phyloP scores from a whole-genome alignment of 345 rosid genomes.

The Gossypium longicalyx region DNA sequence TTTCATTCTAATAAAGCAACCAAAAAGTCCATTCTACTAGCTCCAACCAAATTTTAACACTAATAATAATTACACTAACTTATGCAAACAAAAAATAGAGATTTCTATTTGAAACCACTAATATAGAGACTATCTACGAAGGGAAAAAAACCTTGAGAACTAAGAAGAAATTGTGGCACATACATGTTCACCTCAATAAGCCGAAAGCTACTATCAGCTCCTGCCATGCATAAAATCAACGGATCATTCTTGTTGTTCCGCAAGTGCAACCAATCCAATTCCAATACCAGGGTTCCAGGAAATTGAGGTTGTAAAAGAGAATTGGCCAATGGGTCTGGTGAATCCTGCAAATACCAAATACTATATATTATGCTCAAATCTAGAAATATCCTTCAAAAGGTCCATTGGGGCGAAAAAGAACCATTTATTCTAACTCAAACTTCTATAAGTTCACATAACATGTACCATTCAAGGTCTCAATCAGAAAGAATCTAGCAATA shows the following conservation, averaged over 20 bases:
- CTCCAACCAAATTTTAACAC: constrained; percentile 6
- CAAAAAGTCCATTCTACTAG: background rate
- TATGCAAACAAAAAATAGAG: background rate
- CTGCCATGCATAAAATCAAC: constrained; percentile 84
- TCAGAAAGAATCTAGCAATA: background rate
- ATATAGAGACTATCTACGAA: background rate
- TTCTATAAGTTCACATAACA: constrained; percentile 11
- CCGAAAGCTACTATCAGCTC: constrained; percentile 96
- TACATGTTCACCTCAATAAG: constrained; percentile 79
- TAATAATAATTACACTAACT: background rate
- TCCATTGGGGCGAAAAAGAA: background rate
- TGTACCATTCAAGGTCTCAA: background rate
- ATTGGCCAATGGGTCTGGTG: constrained; percentile 90
- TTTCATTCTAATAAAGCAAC: constrained; percentile 13
- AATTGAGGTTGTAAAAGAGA: constrained; percentile 90
- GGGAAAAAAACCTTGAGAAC: background rate
- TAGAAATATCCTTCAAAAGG: constrained; percentile 2
- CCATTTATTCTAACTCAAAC: constrained; percentile 2
- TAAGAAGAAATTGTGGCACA: constrained; percentile 26
- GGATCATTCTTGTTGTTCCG: constrained; percentile 79
- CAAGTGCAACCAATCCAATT: constrained; percentile 91
- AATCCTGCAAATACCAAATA: constrained; percentile 57
- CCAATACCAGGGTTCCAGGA: constrained; percentile 96
- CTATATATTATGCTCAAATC: constrained; percentile 6
- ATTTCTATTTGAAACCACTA: background rate